Percentiles rank a stretch among this genome's conserved stretches.
Evolutionary conservation across 805 yeast genomes (phyloP).

Genomic region (Wickerhamiella spandovensis): DNA sequence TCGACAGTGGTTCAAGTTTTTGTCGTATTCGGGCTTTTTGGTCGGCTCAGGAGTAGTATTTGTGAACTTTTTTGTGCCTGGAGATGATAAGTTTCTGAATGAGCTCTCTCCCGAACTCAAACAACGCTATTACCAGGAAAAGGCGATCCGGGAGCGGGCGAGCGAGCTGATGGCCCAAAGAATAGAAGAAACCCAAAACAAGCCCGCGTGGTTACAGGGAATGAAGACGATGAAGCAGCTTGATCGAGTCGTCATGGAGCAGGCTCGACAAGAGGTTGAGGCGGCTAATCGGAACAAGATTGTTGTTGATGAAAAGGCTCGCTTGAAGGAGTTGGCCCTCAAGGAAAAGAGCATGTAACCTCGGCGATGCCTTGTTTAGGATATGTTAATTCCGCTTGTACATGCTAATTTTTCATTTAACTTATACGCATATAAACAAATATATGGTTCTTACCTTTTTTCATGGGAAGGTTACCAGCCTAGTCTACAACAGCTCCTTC

Average conservation of each 20-base stretch:
- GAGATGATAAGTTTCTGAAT: slow-evolving; percentile 66
- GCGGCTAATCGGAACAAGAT: slow-evolving; percentile 5
- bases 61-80: slow-evolving; percentile 65
- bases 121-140: slow-evolving; percentile 56
- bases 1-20: slow-evolving; percentile 18
- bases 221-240: slow-evolving; percentile 18
- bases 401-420: not conserved
- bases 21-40: slow-evolving; percentile 41
- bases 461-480: not conserved
- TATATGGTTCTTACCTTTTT: not conserved
- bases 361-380: not conserved
- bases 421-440: not conserved
- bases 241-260: slow-evolving; percentile 16
- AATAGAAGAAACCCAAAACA: slow-evolving; percentile 13
- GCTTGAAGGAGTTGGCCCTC: slow-evolving; percentile 15
- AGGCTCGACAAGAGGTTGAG: slow-evolving; percentile 18
- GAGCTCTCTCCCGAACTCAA: slow-evolving; percentile 72
- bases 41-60: slow-evolving; percentile 60
- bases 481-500: slow-evolving; percentile 16
- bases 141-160: slow-evolving; percentile 13
- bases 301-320: slow-evolving; percentile 11
- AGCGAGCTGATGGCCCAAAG: slow-evolving; percentile 15
- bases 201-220: slow-evolving; percentile 24
- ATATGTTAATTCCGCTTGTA: too few species aligned
- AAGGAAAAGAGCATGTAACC: slow-evolving; percentile 13